A percentile compares a stretch with the other conserved stretches of the same genome.
These are phyloP conservation scores for Scheffersomyces illinoinensis DNA, from an alignment of 1,139 yeast species.

Conservation along the genomic window DNA sequence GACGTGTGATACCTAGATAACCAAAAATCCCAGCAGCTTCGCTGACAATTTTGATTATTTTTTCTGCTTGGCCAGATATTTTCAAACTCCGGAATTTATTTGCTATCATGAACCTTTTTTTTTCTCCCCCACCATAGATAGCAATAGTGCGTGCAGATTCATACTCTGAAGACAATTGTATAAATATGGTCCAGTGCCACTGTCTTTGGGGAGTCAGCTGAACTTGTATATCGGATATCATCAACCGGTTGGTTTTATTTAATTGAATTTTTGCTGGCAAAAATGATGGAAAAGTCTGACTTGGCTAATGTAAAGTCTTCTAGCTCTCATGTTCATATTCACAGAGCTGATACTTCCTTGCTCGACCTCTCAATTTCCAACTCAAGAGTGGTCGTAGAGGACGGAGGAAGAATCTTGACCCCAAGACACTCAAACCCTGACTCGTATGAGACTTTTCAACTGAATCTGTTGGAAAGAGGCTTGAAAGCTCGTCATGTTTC, in stretches of 20 bases:
- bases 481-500: slow-evolving; percentile 40
- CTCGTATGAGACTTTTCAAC: slow-evolving; percentile 17
- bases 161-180: background rate
- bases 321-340: slow-evolving; percentile 7
- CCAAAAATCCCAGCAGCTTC: background rate
- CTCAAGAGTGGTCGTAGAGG: slow-evolving; percentile 32
- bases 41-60: background rate
- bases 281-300: background rate
- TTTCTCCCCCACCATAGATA: background rate
- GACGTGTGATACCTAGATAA: background rate
- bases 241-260: background rate
- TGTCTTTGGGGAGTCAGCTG: background rate
- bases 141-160: background rate
- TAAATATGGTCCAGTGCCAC: background rate
- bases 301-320: slow-evolving; percentile 3
- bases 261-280: background rate
- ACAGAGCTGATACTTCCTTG: slow-evolving; percentile 17
- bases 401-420: slow-evolving; percentile 28
- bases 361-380: slow-evolving; percentile 34
- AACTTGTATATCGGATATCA: background rate
- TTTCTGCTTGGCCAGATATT: background rate
- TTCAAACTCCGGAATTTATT: background rate
- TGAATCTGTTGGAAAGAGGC: slow-evolving; percentile 31
- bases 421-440: slow-evolving; percentile 20
- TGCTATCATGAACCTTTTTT: background rate